phyloP scores from a whole-genome alignment of 345 rosid species.

The Eucalyptus pauciflora region DNA sequence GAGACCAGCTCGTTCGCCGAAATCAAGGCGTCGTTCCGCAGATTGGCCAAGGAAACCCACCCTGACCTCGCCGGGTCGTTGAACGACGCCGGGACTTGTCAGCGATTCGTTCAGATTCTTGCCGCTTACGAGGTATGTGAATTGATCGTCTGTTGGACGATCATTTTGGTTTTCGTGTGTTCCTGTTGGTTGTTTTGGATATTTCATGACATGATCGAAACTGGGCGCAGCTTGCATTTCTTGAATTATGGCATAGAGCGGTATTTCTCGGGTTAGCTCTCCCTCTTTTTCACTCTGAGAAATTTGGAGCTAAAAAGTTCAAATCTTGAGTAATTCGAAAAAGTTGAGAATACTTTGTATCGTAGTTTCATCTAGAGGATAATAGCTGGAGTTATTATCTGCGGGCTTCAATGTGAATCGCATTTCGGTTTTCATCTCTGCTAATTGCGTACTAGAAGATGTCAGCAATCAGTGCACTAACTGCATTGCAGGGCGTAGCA shows the following conservation, averaged over 20 bases:
- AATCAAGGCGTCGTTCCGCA: conserved; percentile 81
- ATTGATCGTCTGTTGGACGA: not conserved
- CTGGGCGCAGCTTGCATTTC: not conserved
- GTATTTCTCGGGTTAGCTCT: not conserved
- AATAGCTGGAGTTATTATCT: not conserved
- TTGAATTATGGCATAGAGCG: not conserved
- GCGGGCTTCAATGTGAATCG: not conserved
- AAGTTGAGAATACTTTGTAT: not conserved
- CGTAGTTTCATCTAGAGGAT: not conserved
- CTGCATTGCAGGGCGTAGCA: not conserved
- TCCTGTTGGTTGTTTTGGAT: not conserved
- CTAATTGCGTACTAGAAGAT: not conserved
- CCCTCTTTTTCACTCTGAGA: not conserved
- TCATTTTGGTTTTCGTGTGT: not conserved
- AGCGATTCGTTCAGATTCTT: conserved; percentile 70
- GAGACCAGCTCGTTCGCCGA: conserved; percentile 64
- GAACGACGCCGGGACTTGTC: conserved; percentile 32
- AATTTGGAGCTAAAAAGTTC: not conserved
- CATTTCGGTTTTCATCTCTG: not conserved
- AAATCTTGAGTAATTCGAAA: not conserved
- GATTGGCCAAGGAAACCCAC: conserved; percentile 83
- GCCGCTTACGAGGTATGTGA: conserved; percentile 79
- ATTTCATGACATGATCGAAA: not conserved
- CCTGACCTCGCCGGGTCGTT: conserved; percentile 57
- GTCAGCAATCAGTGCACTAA: not conserved